Conservation (phyloP, 768 basidiomycete genomes). For the Porphyrellus cyaneotinctus region DNA sequence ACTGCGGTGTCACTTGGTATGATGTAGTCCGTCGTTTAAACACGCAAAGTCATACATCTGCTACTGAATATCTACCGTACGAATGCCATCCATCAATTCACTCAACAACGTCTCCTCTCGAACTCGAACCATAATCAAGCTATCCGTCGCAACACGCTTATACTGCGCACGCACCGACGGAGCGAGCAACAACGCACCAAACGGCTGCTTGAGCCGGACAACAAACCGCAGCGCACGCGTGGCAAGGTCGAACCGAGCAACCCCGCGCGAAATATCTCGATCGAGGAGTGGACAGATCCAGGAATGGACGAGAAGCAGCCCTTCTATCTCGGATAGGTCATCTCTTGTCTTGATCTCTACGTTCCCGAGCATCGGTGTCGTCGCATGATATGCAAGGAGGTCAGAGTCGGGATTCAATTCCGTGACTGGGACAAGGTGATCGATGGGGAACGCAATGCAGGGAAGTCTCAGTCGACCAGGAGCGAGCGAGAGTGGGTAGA, state of each 20-base stretch:
- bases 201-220: not conserved
- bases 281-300: not conserved
- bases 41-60: too few relatives aligned
- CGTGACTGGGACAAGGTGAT: not conserved
- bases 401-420: not conserved
- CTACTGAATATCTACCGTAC: not conserved
- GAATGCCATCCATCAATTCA: not conserved
- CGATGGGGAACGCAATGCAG: not conserved
- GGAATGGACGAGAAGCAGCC: not conserved
- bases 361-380: not conserved
- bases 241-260: not conserved
- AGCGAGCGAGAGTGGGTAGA: not conserved
- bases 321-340: not conserved
- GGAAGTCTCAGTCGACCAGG: not conserved
- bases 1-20: too few relatives aligned
- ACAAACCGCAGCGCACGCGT: not conserved
- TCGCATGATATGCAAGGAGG: not conserved
- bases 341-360: not conserved
- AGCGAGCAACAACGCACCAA: not conserved
- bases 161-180: not conserved
- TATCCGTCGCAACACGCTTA: not conserved
- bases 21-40: too few relatives aligned
- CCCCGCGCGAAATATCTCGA: not conserved
- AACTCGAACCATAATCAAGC: not conserved
- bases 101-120: not conserved